A percentile compares a stretch with the other conserved stretches of the same genome.
These are phyloP conservation scores for Paecilomyces sp. DNA, from an alignment of 2,329 filamentous ascomycete genomes.

Conservation along the genomic window DNA sequence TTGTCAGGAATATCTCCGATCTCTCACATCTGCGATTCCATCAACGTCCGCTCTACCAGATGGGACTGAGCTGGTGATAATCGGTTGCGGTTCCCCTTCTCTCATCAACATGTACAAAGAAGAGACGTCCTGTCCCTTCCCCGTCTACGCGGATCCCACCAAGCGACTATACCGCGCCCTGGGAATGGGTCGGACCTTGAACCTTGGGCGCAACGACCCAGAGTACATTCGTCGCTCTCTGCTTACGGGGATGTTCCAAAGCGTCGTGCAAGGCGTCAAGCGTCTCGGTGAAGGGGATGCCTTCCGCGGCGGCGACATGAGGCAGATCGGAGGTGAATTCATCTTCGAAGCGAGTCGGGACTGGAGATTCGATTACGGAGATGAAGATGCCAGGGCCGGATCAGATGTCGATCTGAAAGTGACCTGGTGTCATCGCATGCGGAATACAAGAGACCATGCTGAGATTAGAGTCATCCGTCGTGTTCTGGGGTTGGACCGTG, in stretches of 20 bases:
- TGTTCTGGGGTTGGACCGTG: neutral
- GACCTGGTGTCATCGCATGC: slow-evolving; percentile 78
- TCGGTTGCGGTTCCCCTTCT: slow-evolving; percentile 64
- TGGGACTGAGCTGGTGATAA: slow-evolving; percentile 57
- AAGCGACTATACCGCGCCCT: slow-evolving; percentile 59
- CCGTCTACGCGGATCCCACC: slow-evolving; percentile 71
- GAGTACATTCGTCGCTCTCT: slow-evolving; percentile 56
- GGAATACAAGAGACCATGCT: slow-evolving; percentile 67
- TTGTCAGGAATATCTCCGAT: slow-evolving; percentile 67
- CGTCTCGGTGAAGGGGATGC: slow-evolving; percentile 52
- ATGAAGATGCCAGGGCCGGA: slow-evolving; percentile 4
- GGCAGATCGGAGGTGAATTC: slow-evolving; percentile 71
- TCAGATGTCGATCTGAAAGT: slow-evolving; percentile 51
- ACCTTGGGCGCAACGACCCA: slow-evolving; percentile 38
- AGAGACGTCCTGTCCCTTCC: slow-evolving; percentile 59
- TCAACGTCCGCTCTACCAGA: slow-evolving; percentile 39
- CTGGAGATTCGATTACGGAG: slow-evolving; percentile 5
- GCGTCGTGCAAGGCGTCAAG: slow-evolving; percentile 52
- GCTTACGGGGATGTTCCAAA: slow-evolving; percentile 39
- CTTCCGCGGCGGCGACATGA: slow-evolving; percentile 57
- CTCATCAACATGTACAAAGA: slow-evolving; percentile 61
- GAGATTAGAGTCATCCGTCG: slow-evolving; percentile 45
- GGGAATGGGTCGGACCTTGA: slow-evolving; percentile 60
- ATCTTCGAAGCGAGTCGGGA: slow-evolving; percentile 52
- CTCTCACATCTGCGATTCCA: slow-evolving; percentile 53